Evolutionary conservation across 2,329 filamentous ascomycete genomes (phyloP), one percentile per base, ranked within the genome.

Genomic region (Cadophora gregata): DNA sequence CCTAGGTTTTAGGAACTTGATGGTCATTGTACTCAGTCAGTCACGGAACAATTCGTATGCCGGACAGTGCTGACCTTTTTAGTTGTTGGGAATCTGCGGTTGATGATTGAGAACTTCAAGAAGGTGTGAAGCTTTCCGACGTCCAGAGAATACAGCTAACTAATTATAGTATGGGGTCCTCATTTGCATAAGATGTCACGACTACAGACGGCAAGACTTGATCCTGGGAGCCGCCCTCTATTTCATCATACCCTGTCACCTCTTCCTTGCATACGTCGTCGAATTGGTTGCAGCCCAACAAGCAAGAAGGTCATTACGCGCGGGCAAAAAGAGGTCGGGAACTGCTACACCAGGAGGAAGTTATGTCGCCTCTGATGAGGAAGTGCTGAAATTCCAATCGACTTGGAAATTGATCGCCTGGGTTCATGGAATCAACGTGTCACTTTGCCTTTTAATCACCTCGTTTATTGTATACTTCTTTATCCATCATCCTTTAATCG

Each of bases 71-170:
- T 47, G 33, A 51, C 55, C 2, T 63, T 68, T 33, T 56, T 73
- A 93, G 93, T 98, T 75, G 93, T 95, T 59, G 96, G 94, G 75
- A 99, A 99, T 77, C 80, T 99, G 61, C 90, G 96, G 70, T 84
- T 99, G 75, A 93, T 98, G 82, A 93, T 99, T 76, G 96, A 98
- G 80, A 99, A 99, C 77, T 93, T 95, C 73, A 92, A 95, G 83
- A 97, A 97, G 85, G 92, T 93, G 77, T 68, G 70, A 70, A 24
- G 63, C 3, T 21, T 19, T 16, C 31, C 42, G 19, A 25, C 21
- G 33, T 16, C 24, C 33, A 19, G 25, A 19, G 53, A 29, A 24
- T 9, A 66, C 29, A 48, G 64, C 71, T 75, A 66, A 71, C 63
- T 59, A 33, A 19, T 53, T 42, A 7, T 59, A 78, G 92, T 99